These are phyloP conservation scores for Saccharomyces kudriavzevii DNA, from an alignment of 805 yeast genomes.

Conservation along the genomic window DNA sequence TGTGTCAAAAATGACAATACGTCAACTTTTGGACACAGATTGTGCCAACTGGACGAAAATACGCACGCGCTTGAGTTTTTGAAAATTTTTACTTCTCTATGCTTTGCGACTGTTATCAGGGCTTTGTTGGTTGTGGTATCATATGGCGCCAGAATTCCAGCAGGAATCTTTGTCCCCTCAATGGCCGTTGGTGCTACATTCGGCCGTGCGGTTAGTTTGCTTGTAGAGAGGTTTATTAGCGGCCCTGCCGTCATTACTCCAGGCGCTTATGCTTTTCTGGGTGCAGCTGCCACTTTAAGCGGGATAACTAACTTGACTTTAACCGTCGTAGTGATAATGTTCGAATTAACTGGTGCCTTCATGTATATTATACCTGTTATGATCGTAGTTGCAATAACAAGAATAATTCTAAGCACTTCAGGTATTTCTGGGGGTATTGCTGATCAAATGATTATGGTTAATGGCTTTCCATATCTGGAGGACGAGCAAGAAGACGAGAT, in stretches of 20 bases:
- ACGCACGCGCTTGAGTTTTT: conserved; percentile 22
- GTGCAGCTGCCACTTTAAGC: conserved; percentile 90
- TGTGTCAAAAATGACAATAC: conserved; percentile 41
- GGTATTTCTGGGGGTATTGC: conserved; percentile 82
- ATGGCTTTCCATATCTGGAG: conserved; percentile 73
- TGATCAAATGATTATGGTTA: conserved; percentile 84
- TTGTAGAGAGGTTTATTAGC: conserved; percentile 45
- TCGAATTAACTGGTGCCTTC: conserved; percentile 92
- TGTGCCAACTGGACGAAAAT: conserved; percentile 33
- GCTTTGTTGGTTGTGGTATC: conserved; percentile 69
- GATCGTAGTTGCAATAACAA: conserved; percentile 89
- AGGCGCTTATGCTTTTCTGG: conserved; percentile 90
- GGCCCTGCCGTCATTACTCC: conserved; percentile 64
- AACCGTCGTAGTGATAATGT: conserved; percentile 91
- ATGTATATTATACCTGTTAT: conserved; percentile 88
- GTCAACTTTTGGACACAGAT: conserved; percentile 34
- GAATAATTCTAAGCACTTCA: conserved; percentile 64
- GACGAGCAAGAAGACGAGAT: conserved; percentile 62
- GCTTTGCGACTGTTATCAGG: conserved; percentile 65
- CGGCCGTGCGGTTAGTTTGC: conserved; percentile 78
- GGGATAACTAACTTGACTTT: conserved; percentile 92
- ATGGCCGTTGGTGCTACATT: conserved; percentile 95
- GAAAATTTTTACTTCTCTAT: conserved; percentile 43
- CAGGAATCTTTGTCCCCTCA: conserved; percentile 96
- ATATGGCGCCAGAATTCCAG: conserved; percentile 90